Evolutionary conservation across 768 basidiomycete species (phyloP), one percentile per base, ranked within the genome.

Genomic region (Panus rudis): DNA sequence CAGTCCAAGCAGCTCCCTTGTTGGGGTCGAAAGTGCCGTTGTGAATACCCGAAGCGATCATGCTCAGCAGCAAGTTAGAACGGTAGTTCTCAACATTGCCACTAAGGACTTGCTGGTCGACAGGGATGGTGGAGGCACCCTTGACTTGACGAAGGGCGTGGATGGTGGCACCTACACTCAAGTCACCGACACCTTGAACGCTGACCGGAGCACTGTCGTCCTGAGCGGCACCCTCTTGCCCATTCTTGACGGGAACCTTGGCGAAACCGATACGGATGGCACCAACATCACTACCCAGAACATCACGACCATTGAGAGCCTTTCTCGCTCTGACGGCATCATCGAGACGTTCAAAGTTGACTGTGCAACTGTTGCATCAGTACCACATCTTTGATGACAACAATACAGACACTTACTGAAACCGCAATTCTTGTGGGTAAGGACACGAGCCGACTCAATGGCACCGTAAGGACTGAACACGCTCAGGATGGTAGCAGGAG

Each of bases 381-480:
- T 35, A 14, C n/a, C 10, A 16, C 33, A 35, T 16, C 28, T 30
- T 21, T 38, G 24, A 41, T 30, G 30, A 46, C 19, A 19, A 20
- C 7, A 6, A 16, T 27, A 25, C 28, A 19, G 26, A 38, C 27
- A 78, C 82, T 62, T 46, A 83, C 81, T 85, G 65, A 87, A 89
- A 47, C 91, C 90, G 63, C 96, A 96, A 53, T 94, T 94, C 70
- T 98, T 98, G 70, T 96, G 92, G 3, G 92, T 93, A 54, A 99
- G 69, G 12, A 98, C 92, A 47, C 96, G 71, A 7, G 94, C 96
- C 39, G 89, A 93, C 66, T 99, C 96, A 50, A 99, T 97, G 3
- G 93, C 90, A 0, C 96, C 96, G 56, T 91, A 99, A 16, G 93
- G 92, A 54, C 92, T 92, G 61, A 99, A 99, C 31, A 99, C 89